Percentiles rank a stretch among this genome's conserved stretches.
Conservation (phyloP, 139 green algal genomes). For the Eudorina sp. region DNA sequence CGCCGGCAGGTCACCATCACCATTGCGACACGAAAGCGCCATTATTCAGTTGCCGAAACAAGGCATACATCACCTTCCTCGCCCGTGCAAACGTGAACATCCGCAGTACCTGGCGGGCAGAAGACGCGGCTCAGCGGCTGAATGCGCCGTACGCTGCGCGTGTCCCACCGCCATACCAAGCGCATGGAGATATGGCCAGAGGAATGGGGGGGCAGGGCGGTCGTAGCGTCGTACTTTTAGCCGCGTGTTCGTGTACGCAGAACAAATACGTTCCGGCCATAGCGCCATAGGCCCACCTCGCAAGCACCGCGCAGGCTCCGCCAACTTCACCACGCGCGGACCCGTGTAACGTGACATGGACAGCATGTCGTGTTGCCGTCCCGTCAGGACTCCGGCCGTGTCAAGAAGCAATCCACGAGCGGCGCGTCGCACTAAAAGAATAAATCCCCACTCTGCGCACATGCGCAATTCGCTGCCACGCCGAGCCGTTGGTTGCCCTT, state of each 20-base stretch:
- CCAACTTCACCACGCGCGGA: neutral
- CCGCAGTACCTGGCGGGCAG: conserved; percentile 28
- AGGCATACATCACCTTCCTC: neutral
- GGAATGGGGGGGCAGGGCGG: neutral
- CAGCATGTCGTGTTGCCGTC: too few species aligned
- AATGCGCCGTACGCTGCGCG: conserved; percentile 20
- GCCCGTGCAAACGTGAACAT: neutral
- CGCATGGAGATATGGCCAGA: too few species aligned
- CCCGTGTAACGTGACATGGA: too few species aligned
- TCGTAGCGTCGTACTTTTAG: neutral
- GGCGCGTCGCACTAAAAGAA: neutral
- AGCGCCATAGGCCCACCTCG: too few species aligned
- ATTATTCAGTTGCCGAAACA: too few species aligned
- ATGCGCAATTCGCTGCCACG: neutral
- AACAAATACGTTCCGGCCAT: neutral
- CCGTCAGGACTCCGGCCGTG: neutral
- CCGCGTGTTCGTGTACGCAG: too few species aligned
- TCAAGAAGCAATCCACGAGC: neutral
- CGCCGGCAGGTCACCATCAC: neutral
- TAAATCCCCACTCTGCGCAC: neutral
- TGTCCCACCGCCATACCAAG: too few species aligned
- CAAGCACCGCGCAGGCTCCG: neutral
- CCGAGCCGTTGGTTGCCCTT: neutral
- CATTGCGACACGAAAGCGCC: neutral
- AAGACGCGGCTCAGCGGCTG: conserved; percentile 28